Percentiles rank a stretch among this genome's conserved stretches.
phyloP scores from a whole-genome alignment of 176 grass and related monocot species.

The Hordeum vulgare region MorexV3_pseudomolecules_assembly NC_058523.1:20332723-20333222 shows the following conservation, averaged over 20 bases:
- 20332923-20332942: conserved; percentile 80
- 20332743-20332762: conserved; percentile 71
- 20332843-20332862: neutral
- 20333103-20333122: conserved; percentile 88
- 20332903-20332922: conserved; percentile 98
- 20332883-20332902: conserved; percentile 34
- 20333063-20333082: conserved; percentile 19
- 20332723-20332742: neutral
- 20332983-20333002: neutral
- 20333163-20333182: conserved; percentile 62
- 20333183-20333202: conserved; percentile 84
- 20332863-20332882: neutral
- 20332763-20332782: conserved; percentile 97
- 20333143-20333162: conserved; percentile 69
- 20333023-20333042: neutral
- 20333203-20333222: conserved; percentile 99
- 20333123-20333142: conserved; percentile 84
- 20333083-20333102: conserved; percentile 95
- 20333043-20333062: neutral
- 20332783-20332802: conserved; percentile 75
- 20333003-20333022: neutral
- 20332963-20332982: conserved; percentile 85
- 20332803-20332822: conserved; percentile 87
- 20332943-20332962: conserved; percentile 99
- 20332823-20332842: conserved; percentile 26